Conservation (phyloP, 192 early-diverging fungal species). For the Tieghemiomyces parasiticus region DNA sequence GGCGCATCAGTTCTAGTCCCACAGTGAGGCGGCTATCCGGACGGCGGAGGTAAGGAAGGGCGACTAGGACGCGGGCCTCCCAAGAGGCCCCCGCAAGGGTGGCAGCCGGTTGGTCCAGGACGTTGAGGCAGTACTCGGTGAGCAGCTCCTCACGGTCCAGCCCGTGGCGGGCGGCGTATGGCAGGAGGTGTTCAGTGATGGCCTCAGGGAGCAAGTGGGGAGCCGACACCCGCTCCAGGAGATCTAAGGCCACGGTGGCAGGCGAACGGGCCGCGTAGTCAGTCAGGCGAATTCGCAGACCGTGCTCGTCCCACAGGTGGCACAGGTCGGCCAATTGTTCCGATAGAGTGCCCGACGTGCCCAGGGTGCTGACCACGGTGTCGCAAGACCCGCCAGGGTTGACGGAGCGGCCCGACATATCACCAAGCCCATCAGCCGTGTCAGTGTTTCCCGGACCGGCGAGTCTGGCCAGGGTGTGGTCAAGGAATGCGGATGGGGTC, state of each 20-base stretch:
- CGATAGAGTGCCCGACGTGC: slow-evolving; percentile 12
- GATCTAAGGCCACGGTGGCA: slow-evolving; percentile 26
- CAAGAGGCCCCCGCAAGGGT: slow-evolving; percentile 18
- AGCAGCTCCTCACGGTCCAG: slow-evolving; percentile 35
- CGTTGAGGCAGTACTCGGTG: slow-evolving; percentile 35
- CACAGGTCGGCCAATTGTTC: slow-evolving; percentile 40
- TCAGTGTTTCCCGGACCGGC: slow-evolving; percentile 12
- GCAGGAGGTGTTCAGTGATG: slow-evolving; percentile 36
- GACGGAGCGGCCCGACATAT: background rate
- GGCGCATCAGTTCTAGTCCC: slow-evolving; percentile 44
- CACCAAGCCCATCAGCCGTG: background rate
- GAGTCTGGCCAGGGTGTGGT: background rate
- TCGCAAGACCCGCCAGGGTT: background rate
- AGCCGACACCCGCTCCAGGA: slow-evolving; percentile 44
- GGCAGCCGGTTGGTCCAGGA: slow-evolving; percentile 27
- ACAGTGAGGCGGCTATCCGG: slow-evolving; percentile 22
- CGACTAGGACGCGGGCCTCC: slow-evolving; percentile 40
- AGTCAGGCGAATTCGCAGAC: slow-evolving; percentile 24
- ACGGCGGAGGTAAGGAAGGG: slow-evolving; percentile 25
- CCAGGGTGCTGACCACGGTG: background rate
- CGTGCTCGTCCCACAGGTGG: slow-evolving; percentile 32
- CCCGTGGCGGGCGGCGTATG: slow-evolving; percentile 33
- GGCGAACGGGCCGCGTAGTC: slow-evolving; percentile 35
- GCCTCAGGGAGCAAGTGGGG: slow-evolving; percentile 38
- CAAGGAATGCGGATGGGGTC: background rate